Percentiles rank a stretch among this genome's conserved stretches.
Conservation (phyloP, 768 basidiomycete species). For the Boletus vermiculosoides region DNA sequence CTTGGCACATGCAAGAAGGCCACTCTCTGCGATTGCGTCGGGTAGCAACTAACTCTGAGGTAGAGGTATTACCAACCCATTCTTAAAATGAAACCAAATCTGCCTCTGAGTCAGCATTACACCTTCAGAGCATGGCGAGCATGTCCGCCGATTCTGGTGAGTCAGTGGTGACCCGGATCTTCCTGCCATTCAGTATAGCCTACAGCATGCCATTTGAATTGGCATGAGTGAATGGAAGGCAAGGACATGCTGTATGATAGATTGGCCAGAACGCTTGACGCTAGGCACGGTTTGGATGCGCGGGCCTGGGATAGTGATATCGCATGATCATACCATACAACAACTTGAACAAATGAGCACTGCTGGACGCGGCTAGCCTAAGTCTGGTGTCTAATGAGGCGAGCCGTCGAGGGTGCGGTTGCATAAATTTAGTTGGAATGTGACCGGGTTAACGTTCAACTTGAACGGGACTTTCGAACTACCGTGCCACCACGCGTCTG, state of each 20-base stretch:
- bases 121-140: slow-evolving; percentile 1
- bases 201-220: slow-evolving; percentile 16
- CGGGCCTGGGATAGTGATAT: no score
- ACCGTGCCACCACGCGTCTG: no score
- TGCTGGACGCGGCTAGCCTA: not conserved
- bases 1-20: not conserved
- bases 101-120: not conserved
- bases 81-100: not conserved
- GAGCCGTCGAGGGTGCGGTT: no score
- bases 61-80: not conserved
- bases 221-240: slow-evolving; percentile 4
- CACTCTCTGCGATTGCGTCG: not conserved
- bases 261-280: not conserved
- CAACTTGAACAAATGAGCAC: no score
- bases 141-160: no score
- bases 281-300: not conserved
- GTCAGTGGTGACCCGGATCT: not conserved
- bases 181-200: not conserved
- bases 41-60: not conserved
- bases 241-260: slow-evolving; percentile 5
- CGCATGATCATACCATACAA: not conserved
- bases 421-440: not conserved
- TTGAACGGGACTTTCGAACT: not conserved
- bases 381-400: no score
- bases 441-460: no score